These are phyloP conservation scores for Pseudozyma flocculosa DNA, from an alignment of 1,284 basidiomycete genomes.

Conservation along the genomic window DNA sequence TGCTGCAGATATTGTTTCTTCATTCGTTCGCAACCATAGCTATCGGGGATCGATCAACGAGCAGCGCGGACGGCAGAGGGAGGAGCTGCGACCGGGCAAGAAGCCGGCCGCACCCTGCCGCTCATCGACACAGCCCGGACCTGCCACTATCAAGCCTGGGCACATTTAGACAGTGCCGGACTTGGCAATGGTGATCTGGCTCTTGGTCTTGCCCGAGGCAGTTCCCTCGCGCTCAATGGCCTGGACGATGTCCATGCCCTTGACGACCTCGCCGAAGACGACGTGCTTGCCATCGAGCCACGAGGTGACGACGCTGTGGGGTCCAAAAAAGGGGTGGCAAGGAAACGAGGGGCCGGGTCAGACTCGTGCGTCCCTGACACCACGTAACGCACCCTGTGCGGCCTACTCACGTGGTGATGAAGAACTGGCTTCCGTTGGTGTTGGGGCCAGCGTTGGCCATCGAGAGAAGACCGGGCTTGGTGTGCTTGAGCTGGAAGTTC, in stretches of 20 bases:
- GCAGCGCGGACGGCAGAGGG: too few relatives aligned
- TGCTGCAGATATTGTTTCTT: too few relatives aligned
- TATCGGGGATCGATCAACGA: too few relatives aligned
- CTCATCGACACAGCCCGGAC: too few relatives aligned
- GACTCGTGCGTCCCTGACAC: too few relatives aligned
- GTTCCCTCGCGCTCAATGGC: conserved; percentile 78
- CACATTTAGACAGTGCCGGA: too few relatives aligned
- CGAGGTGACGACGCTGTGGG: conserved; percentile 51
- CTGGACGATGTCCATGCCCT: conserved; percentile 64
- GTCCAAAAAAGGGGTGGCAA: conserved; percentile 11
- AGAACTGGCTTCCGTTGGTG: conserved; percentile 97
- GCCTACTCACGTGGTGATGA: conserved; percentile 93
- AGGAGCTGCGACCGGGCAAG: too few relatives aligned
- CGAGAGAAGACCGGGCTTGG: conserved; percentile 92
- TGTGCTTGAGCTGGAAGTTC: conserved; percentile 88
- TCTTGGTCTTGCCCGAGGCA: conserved; percentile 46
- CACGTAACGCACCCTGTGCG: too few relatives aligned
- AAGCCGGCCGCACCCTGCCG: too few relatives aligned
- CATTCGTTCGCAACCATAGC: too few relatives aligned
- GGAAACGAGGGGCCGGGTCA: too few relatives aligned
- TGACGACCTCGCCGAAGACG: conserved; percentile 63
- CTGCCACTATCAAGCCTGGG: too few relatives aligned
- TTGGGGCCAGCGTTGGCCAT: conserved; percentile 95
- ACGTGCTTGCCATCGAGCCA: conserved; percentile 74
- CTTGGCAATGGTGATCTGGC: conserved; percentile 53